Conservation (phyloP, 169 alveolate genomes). For the Plasmodium sp. region DNA sequence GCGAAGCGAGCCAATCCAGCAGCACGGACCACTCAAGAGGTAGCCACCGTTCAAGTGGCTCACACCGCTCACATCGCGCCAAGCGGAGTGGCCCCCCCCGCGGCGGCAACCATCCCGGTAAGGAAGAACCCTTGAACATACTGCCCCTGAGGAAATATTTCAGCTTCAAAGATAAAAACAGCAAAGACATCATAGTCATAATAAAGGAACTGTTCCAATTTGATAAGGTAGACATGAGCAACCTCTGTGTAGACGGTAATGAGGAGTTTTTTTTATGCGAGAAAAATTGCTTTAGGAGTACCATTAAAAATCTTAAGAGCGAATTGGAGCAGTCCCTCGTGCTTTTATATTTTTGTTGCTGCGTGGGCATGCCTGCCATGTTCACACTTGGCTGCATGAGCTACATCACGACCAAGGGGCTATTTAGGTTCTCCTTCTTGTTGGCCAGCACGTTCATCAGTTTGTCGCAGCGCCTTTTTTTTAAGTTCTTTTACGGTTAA, state of each 20-base stretch:
- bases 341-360: constrained; percentile 61
- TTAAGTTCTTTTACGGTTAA: constrained; percentile 19
- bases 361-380: constrained; percentile 73
- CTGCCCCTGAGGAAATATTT: constrained; percentile 46
- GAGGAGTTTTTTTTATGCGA: constrained; percentile 44
- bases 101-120: neutral
- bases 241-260: constrained; percentile 18
- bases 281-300: constrained; percentile 58
- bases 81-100: neutral
- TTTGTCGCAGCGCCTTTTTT: constrained; percentile 33
- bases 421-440: constrained; percentile 64
- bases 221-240: constrained; percentile 53
- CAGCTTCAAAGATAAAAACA: constrained; percentile 45
- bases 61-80: neutral
- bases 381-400: constrained; percentile 62
- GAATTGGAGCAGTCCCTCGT: constrained; percentile 35
- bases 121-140: constrained; percentile 28
- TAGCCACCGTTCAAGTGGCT: neutral
- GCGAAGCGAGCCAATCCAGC: neutral
- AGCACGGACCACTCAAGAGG: neutral
- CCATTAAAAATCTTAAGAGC: constrained; percentile 56
- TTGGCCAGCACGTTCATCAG: constrained; percentile 18
- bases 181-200: constrained; percentile 48
- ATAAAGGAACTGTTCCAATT: constrained; percentile 69
- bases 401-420: constrained; percentile 57